Percentiles rank a stretch among this genome's conserved stretches.
Evolutionary conservation across 75 land plant species (phyloP).

Genomic region (Selaginella moellendorffii): DNA sequence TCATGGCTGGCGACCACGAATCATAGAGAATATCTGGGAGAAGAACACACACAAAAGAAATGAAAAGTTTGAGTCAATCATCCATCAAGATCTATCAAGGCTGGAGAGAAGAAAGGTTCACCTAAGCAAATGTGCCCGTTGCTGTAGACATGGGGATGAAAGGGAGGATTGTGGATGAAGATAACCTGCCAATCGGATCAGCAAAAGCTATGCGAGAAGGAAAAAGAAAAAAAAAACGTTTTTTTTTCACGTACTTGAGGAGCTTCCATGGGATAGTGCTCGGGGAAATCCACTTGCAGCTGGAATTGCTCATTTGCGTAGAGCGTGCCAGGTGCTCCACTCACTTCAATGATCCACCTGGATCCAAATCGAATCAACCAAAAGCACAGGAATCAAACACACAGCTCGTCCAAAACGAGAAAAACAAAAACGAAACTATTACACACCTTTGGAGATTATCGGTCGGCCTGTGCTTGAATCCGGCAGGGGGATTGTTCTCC

Average conservation of each 20-base stretch:
- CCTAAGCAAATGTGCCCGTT: constrained; percentile 10
- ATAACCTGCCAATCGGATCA: not conserved
- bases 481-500: constrained; percentile 77
- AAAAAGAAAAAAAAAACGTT: too few species aligned
- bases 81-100: not conserved
- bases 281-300: constrained; percentile 93
- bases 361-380: not conserved
- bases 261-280: constrained; percentile 97
- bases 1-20: constrained; percentile 99
- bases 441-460: constrained; percentile 79
- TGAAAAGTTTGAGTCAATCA: not conserved
- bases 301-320: constrained; percentile 68
- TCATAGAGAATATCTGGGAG: constrained; percentile 76
- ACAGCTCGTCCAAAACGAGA: too few species aligned
- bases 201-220: too few species aligned
- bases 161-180: constrained; percentile 6
- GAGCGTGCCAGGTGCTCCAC: constrained; percentile 72
- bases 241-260: constrained; percentile 48
- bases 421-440: too few species aligned
- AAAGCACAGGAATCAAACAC: too few species aligned
- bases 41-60: not conserved
- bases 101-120: not conserved
- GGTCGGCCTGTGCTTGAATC: constrained; percentile 81
- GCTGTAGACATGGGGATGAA: constrained; percentile 4
- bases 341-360: constrained; percentile 85